These are phyloP conservation scores for Lactifluus echinatus DNA, from an alignment of 768 basidiomycete genomes.

Conservation along the genomic window DNA sequence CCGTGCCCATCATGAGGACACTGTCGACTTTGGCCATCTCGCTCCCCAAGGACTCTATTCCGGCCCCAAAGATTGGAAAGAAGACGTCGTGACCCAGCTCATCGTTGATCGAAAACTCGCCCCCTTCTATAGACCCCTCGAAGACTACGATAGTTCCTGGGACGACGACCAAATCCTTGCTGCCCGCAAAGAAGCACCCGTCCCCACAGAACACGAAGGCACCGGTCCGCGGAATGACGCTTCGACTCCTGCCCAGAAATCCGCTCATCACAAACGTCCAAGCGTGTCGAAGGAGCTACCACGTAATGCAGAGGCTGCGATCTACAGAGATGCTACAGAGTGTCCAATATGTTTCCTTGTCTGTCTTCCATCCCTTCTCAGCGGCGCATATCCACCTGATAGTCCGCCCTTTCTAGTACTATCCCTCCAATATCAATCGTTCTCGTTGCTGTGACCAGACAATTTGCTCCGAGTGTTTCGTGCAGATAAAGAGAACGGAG, in stretches of 20 bases:
- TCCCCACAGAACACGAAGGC: slow-evolving; percentile 34
- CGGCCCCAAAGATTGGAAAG: slow-evolving; percentile 82
- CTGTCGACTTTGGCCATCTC: slow-evolving; percentile 76
- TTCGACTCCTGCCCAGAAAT: slow-evolving; percentile 28
- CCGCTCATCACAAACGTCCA: slow-evolving; percentile 45
- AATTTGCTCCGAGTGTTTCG: slow-evolving; percentile 98
- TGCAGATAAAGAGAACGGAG: slow-evolving; percentile 95
- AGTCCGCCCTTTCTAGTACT: slow-evolving; percentile 52
- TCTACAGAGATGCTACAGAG: slow-evolving; percentile 81
- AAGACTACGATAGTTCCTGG: slow-evolving; percentile 88
- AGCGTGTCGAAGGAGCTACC: slow-evolving; percentile 53
- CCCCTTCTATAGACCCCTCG: slow-evolving; percentile 93
- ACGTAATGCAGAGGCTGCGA: slow-evolving; percentile 60
- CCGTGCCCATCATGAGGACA: slow-evolving; percentile 68
- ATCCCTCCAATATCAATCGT: slow-evolving; percentile 93
- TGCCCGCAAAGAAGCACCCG: slow-evolving; percentile 58
- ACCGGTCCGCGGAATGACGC: slow-evolving; percentile 39
- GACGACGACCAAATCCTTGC: slow-evolving; percentile 80
- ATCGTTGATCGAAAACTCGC: slow-evolving; percentile 84
- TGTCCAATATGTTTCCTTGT: slow-evolving; percentile 99
- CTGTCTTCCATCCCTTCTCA: slow-evolving; percentile 28
- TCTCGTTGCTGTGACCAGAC: slow-evolving; percentile 98
- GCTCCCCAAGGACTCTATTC: slow-evolving; percentile 83
- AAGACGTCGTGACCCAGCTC: slow-evolving; percentile 75
- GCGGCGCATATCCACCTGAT: slow-evolving; percentile 16